Conservation (phyloP, 176 grass and related monocot genomes). For the Musa troglodytarum region DNA sequence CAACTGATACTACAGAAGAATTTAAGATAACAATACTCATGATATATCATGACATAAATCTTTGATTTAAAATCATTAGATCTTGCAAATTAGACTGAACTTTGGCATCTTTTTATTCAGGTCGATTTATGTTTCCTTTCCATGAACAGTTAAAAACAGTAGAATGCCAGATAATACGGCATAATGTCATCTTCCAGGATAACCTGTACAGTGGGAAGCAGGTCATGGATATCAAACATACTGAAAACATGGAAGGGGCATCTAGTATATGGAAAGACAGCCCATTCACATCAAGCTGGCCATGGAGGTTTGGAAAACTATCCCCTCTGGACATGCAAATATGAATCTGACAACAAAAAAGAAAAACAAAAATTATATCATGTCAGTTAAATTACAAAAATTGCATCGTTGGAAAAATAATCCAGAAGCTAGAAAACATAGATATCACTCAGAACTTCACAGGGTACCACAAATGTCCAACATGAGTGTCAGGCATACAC, state of each 20-base stretch:
- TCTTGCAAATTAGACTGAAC: background rate
- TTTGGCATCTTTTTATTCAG: background rate
- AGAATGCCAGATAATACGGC: background rate
- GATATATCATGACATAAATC: background rate
- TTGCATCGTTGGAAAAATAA: slow-evolving; percentile 8
- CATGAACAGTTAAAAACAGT: background rate
- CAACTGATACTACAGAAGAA: no score
- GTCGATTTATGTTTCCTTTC: background rate
- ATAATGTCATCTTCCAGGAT: background rate
- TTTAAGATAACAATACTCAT: no score
- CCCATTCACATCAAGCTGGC: slow-evolving; percentile 82
- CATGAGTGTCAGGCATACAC: no score
- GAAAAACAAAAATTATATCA: slow-evolving; percentile 4
- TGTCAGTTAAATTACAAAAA: background rate
- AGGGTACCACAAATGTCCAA: background rate
- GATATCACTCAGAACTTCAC: background rate
- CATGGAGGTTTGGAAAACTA: slow-evolving; percentile 80
- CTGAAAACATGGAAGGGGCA: slow-evolving; percentile 77
- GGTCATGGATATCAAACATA: slow-evolving; percentile 27
- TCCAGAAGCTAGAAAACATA: slow-evolving; percentile 12
- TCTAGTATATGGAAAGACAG: slow-evolving; percentile 87
- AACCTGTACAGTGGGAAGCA: slow-evolving; percentile 11
- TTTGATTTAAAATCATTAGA: background rate
- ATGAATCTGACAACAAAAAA: slow-evolving; percentile 56
- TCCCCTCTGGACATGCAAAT: slow-evolving; percentile 94